These are phyloP conservation scores for Calonectria leucothoes DNA, from an alignment of 2,329 filamentous ascomycete species.

Conservation along the genomic window DNA sequence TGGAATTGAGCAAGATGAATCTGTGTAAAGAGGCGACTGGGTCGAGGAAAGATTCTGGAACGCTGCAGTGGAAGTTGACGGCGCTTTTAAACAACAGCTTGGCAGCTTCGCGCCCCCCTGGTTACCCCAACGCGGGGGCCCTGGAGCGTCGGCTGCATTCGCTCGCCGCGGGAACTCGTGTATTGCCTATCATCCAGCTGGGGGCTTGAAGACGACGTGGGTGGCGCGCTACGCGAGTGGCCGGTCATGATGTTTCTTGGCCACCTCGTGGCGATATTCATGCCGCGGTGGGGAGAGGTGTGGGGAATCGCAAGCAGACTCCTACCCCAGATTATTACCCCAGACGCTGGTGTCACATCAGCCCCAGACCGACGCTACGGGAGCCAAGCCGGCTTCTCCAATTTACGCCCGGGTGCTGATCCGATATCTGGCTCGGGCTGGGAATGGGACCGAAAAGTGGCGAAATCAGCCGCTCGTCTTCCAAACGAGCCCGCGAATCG, in stretches of 20 bases:
- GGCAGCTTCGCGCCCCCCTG: not conserved
- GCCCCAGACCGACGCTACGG: not conserved
- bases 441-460: not conserved
- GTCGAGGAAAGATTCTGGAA: not conserved
- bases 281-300: not conserved
- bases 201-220: not conserved
- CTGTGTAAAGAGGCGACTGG: not conserved
- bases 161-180: not conserved
- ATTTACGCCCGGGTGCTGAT: not conserved
- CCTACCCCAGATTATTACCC: constrained; percentile 8
- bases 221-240: not conserved
- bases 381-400: not conserved
- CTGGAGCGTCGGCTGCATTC: not conserved
- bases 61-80: not conserved
- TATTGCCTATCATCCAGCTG: not conserved
- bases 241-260: not conserved
- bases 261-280: not conserved
- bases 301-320: not conserved
- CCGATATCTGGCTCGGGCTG: not conserved
- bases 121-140: not conserved
- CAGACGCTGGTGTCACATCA: not conserved
- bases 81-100: not conserved
- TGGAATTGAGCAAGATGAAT: not conserved
- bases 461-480: not conserved
- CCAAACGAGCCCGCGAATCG: not conserved